Base-by-base conservation (phyloP, 1,139 yeast species). In the Yamadazyma trypodendri region DNA sequence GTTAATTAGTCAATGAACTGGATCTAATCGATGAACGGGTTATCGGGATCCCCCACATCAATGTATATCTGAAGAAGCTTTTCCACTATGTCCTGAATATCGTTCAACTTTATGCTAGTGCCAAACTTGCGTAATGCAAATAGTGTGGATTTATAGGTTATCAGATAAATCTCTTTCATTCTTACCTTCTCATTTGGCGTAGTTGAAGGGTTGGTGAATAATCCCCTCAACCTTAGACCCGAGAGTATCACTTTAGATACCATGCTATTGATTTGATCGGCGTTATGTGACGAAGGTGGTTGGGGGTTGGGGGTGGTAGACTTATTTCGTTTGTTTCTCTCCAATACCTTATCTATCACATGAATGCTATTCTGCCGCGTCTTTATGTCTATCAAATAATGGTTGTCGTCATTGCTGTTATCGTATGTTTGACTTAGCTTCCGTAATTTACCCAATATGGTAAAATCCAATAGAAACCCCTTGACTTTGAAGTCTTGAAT, bases 211-310 rank as follows among this genome's bases (percentile, higher is more conserved):
- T 48, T 58, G 22, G 59, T 51, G 2, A 68, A 59, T 28, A 71
- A 53, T 1, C 76, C 76, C 33, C 77, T 54, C 17, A 71, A 56
- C 40, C 77, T 49, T 27, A 71, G 55, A 0, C 76, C 77, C 6
- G 75, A 67, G 7, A 64, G 51, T 6, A 69, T 61, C 13, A 68
- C 52, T 40, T 65, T 65, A 36, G 57, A 61, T 20, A 68, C 54
- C 9, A 67, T 65, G 37, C 54, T 59, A 37, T 60, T 56, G 20
- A 65, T 55, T 40, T 66, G 72, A 15, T 65, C 44, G 6, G 32
- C 12, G 22, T 28, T 34, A 29, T 17, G 15, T 12, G 32, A n/a
- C 2, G 24, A 8, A 11, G 53, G 54, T 21, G 61, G 50, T 54
- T 42, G 12, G 34, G 39, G 7, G 40, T 37, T 34, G 36, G 47